Conservation (phyloP, 495 filamentous ascomycete species). For the Cercophora sp. region DNA sequence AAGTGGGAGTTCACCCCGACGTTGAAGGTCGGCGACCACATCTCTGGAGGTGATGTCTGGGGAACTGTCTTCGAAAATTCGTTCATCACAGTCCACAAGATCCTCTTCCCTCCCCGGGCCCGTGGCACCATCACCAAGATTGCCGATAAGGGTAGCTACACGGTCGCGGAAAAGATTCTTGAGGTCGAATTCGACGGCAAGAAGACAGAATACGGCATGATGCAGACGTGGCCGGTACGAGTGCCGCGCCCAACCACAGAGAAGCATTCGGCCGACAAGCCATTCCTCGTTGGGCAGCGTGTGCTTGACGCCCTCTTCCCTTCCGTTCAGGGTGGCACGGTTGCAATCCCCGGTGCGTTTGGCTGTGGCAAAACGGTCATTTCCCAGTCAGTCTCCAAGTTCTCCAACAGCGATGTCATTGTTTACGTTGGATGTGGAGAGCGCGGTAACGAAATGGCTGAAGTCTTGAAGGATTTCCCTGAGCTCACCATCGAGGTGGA, state of each 20-base stretch:
- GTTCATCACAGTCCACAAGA: constrained; percentile 90
- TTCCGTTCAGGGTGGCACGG: constrained; percentile 92
- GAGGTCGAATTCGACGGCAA: constrained; percentile 97
- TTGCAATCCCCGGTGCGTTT: constrained; percentile 97
- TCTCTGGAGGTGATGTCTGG: constrained; percentile 93
- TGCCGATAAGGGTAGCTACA: constrained; percentile 84
- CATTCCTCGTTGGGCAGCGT: constrained; percentile 93
- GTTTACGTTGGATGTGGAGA: constrained; percentile 98
- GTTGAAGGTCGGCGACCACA: constrained; percentile 91
- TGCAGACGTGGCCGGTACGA: constrained; percentile 99
- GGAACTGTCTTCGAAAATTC: constrained; percentile 95
- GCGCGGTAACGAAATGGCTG: constrained; percentile 99
- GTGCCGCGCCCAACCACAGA: constrained; percentile 87
- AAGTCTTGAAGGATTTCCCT: constrained; percentile 99
- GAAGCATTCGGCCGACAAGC: constrained; percentile 79
- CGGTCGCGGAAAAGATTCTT: constrained; percentile 88
- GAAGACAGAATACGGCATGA: constrained; percentile 90
- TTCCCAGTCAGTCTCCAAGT: constrained; percentile 95
- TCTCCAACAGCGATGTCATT: constrained; percentile 98
- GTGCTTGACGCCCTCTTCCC: constrained; percentile 98
- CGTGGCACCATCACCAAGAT: constrained; percentile 89
- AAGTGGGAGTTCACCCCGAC: constrained; percentile 94
- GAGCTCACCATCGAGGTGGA: constrained; percentile 88
- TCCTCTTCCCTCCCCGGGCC: constrained; percentile 87
- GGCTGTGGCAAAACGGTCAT: constrained; percentile 99